A percentile compares a stretch with the other conserved stretches of the same genome.
These are phyloP conservation scores for Russula earlei DNA, from an alignment of 768 basidiomycete genomes.

Conservation along the genomic window DNA sequence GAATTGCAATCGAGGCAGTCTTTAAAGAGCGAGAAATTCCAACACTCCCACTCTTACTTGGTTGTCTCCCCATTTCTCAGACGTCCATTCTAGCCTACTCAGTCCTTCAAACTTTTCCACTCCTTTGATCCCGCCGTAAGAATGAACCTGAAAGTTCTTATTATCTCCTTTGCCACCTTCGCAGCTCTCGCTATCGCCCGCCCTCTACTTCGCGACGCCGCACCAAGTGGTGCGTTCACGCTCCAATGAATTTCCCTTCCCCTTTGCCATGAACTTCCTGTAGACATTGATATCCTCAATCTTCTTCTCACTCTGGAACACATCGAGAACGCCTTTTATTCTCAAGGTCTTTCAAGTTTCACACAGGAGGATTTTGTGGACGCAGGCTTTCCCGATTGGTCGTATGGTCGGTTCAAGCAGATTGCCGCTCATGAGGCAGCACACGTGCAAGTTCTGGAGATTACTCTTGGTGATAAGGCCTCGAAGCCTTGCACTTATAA, in stretches of 20 bases:
- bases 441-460: constrained; percentile 32
- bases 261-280: neutral
- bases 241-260: neutral
- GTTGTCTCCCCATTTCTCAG: constrained; percentile 1
- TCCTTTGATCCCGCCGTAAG: constrained; percentile 1
- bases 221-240: constrained; percentile 8
- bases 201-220: constrained; percentile 10
- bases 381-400: constrained; percentile 31
- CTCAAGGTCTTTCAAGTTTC: constrained; percentile 29
- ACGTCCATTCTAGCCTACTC: neutral
- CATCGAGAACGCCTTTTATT: constrained; percentile 30
- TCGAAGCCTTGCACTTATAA: constrained; percentile 33
- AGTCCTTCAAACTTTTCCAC: constrained; percentile 6
- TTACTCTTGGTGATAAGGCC: constrained; percentile 29
- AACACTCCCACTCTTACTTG: neutral
- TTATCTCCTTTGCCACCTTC: neutral
- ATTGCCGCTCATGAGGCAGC: constrained; percentile 34
- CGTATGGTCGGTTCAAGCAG: constrained; percentile 29
- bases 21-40: constrained; percentile 3
- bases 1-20: constrained; percentile 1
- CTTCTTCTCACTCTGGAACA: constrained; percentile 32
- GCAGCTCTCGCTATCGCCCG: neutral
- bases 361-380: constrained; percentile 29
- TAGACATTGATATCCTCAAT: constrained; percentile 26
- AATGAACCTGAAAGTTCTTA: constrained; percentile 2